Evolutionary conservation across 768 basidiomycete genomes (phyloP).

Genomic region (Kwoniella dendrophila): DNA sequence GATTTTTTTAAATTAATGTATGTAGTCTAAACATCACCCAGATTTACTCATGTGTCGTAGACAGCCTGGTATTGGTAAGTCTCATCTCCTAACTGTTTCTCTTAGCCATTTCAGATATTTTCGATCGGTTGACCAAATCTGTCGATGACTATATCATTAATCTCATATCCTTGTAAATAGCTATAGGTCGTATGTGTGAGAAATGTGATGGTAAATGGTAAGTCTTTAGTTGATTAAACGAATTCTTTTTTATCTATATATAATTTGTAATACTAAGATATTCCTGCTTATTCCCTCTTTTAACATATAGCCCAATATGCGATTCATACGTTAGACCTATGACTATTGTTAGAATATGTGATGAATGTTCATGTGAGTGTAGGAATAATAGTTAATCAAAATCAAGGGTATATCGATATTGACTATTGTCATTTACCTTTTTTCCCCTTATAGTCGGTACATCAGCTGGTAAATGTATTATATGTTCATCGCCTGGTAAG

Average conservation of each 20-base stretch:
- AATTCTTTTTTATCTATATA: neutral
- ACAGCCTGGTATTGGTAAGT: slow-evolving; percentile 91
- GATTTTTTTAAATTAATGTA: too few species aligned
- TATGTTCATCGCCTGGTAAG: slow-evolving; percentile 91
- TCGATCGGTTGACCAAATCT: neutral
- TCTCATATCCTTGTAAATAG: slow-evolving; percentile 59
- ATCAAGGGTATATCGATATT: neutral
- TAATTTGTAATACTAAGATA: neutral
- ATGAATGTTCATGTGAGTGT: slow-evolving; percentile 97
- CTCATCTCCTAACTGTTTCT: neutral
- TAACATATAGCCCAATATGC: slow-evolving; percentile 77
- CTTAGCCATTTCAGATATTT: neutral
- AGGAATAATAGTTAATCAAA: neutral
- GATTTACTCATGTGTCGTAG: slow-evolving; percentile 98
- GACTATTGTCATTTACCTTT: neutral
- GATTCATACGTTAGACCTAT: slow-evolving; percentile 99
- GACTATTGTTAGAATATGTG: slow-evolving; percentile 95
- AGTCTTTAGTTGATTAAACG: slow-evolving; percentile 40
- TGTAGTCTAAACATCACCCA: slow-evolving; percentile 87
- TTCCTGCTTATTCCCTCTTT: neutral
- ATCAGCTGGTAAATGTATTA: slow-evolving; percentile 96
- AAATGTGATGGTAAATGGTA: slow-evolving; percentile 99
- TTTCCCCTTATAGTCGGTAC: slow-evolving; percentile 59
- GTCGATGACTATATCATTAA: too few species aligned
- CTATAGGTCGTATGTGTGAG: slow-evolving; percentile 96